These are phyloP conservation scores for Dactylonectria macrodidyma DNA, from an alignment of 2,329 filamentous ascomycete species.

Conservation along the genomic window DNA sequence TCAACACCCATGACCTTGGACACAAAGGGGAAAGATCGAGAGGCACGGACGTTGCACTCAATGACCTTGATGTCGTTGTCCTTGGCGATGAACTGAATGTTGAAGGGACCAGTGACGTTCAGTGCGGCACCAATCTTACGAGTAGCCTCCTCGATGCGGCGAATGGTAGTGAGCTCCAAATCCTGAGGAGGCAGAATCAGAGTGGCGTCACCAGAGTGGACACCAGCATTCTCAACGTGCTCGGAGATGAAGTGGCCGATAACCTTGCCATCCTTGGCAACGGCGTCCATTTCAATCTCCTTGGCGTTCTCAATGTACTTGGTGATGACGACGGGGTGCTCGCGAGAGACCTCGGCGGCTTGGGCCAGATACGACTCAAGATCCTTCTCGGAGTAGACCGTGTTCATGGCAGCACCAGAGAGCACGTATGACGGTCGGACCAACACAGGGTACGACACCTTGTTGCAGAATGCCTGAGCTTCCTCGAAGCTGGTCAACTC, in stretches of 20 bases:
- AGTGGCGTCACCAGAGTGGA: conserved; percentile 98
- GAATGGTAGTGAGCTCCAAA: conserved; percentile 88
- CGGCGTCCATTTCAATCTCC: conserved; percentile 99
- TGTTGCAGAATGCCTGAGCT: conserved; percentile 87
- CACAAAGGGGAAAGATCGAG: conserved; percentile 96
- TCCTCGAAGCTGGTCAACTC: conserved; percentile 96
- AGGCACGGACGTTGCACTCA: conserved; percentile 97
- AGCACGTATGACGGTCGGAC: conserved; percentile 97
- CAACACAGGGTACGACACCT: conserved; percentile 92
- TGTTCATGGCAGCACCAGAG: conserved; percentile 99
- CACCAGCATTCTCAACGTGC: conserved; percentile 98
- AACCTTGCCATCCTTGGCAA: conserved; percentile 90
- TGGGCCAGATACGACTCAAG: conserved; percentile 90
- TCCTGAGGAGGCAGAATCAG: conserved; percentile 96
- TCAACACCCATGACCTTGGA: conserved; percentile 99
- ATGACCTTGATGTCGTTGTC: conserved; percentile 99
- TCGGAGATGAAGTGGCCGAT: conserved; percentile 98
- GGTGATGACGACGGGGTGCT: conserved; percentile 97
- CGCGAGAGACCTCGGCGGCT: conserved; percentile 92
- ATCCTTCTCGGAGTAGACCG: conserved; percentile 96
- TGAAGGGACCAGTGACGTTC: conserved; percentile 96
- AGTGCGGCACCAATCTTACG: conserved; percentile 94
- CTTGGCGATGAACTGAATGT: conserved; percentile 99
- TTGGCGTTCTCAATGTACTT: conserved; percentile 99
- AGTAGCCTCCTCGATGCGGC: conserved; percentile 93